Percentiles rank a stretch among this genome's conserved stretches.
phyloP scores from a whole-genome alignment of 345 rosid species.

The Eucalyptus grandis region DNA sequence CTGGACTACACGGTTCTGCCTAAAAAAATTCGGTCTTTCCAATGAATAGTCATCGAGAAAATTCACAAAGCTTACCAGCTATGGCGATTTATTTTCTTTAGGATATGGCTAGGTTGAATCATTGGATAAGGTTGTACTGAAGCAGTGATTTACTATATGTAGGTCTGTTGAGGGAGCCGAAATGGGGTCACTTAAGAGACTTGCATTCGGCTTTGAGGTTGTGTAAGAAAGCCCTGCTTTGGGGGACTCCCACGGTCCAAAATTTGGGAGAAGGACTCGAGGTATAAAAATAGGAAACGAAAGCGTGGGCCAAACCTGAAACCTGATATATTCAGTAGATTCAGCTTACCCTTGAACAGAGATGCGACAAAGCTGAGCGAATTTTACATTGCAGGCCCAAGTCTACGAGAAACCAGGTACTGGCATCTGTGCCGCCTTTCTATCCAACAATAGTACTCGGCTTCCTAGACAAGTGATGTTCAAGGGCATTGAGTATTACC shows the following conservation, averaged over 20 bases:
- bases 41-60: not conserved
- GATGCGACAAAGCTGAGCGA: not conserved
- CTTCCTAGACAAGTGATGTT: not conserved
- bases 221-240: conserved; percentile 22
- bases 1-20: not conserved
- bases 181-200: conserved; percentile 42
- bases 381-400: conserved; percentile 15
- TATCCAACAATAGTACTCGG: conserved; percentile 18
- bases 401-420: conserved; percentile 5
- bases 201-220: conserved; percentile 23
- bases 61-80: not conserved
- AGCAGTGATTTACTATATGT: not conserved
- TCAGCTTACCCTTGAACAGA: not conserved
- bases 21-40: not conserved
- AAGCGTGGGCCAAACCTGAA: not conserved
- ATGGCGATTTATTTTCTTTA: not conserved
- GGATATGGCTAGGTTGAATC: not conserved
- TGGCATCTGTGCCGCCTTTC: conserved; percentile 26
- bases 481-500: conserved; percentile 16
- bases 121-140: not conserved
- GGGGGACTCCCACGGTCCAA: conserved; percentile 13
- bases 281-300: not conserved
- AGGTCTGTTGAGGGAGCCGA: conserved; percentile 37
- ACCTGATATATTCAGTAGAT: not conserved
- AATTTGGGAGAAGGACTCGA: conserved; percentile 4